A percentile compares a stretch with the other conserved stretches of the same genome.
Conservation (phyloP, 768 basidiomycete species). For the Strobilomyces dryophilus region DNA sequence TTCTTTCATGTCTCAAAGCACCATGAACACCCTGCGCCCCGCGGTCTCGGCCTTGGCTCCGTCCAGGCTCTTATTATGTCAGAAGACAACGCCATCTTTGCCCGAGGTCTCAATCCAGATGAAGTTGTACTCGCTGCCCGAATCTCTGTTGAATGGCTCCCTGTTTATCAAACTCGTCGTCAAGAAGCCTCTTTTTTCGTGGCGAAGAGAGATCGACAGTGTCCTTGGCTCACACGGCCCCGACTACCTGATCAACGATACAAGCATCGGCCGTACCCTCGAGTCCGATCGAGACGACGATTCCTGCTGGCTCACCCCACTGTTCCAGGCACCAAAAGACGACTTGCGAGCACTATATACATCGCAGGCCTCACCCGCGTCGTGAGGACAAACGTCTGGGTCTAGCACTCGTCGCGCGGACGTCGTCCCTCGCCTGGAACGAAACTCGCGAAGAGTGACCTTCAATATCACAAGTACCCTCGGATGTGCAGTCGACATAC, state of each 20-base stretch:
- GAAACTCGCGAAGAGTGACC: conserved; percentile 27
- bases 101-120: too few species aligned
- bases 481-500: conserved; percentile 30
- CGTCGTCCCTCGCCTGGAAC: conserved; percentile 28
- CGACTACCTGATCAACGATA: conserved; percentile 34
- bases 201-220: not conserved
- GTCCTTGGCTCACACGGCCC: conserved; percentile 22
- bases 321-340: too few species aligned
- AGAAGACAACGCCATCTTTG: too few species aligned
- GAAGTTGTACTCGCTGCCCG: not conserved
- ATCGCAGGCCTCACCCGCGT: not conserved
- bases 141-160: not conserved
- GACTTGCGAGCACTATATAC: conserved; percentile 17
- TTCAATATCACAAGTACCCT: conserved; percentile 32
- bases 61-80: too few species aligned
- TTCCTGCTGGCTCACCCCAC: too few species aligned
- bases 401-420: not conserved
- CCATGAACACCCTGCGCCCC: too few species aligned
- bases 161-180: not conserved
- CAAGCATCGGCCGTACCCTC: not conserved
- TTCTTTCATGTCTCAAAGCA: too few species aligned
- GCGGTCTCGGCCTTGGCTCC: too few species aligned
- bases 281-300: not conserved
- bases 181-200: not conserved
- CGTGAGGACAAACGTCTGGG: too few species aligned